These are phyloP conservation scores for Phtheirospermum japonicum DNA, from an alignment of 257 asterid genomes.

Conservation along the genomic window DNA sequence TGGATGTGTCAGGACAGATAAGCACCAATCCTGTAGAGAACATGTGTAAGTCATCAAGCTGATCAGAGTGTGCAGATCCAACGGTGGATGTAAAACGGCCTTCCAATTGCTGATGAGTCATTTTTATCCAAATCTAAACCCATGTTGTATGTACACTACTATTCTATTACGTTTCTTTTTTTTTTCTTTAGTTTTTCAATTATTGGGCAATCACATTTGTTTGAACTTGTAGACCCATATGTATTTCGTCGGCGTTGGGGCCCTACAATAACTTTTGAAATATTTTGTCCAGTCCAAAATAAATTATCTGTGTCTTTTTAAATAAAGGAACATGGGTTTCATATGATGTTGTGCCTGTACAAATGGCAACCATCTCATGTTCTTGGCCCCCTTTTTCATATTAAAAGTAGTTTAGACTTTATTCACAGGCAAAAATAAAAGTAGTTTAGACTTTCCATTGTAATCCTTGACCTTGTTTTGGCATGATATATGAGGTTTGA, in stretches of 20 bases:
- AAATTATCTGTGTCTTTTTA: no score
- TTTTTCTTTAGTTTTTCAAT: not conserved
- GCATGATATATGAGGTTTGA: no score
- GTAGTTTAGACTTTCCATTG: no score
- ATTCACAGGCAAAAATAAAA: no score
- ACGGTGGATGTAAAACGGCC: not conserved
- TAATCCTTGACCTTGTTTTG: not conserved
- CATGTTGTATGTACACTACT: not conserved
- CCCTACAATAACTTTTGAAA: not conserved
- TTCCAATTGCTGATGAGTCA: not conserved
- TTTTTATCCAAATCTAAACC: not conserved
- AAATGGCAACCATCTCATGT: no score
- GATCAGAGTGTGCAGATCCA: not conserved
- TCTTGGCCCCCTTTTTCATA: no score
- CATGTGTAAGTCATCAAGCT: not conserved
- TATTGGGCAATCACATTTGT: not conserved
- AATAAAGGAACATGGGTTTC: not conserved
- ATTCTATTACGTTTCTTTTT: not conserved
- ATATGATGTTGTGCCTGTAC: not conserved
- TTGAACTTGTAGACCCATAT: no score
- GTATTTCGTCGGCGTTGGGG: not conserved
- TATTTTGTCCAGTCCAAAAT: not conserved
- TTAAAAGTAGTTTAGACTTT: no score
- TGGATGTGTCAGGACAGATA: not conserved
- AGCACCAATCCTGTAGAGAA: not conserved